Conservation (phyloP, 768 basidiomycete species). For the Mycena filopes region DNA sequence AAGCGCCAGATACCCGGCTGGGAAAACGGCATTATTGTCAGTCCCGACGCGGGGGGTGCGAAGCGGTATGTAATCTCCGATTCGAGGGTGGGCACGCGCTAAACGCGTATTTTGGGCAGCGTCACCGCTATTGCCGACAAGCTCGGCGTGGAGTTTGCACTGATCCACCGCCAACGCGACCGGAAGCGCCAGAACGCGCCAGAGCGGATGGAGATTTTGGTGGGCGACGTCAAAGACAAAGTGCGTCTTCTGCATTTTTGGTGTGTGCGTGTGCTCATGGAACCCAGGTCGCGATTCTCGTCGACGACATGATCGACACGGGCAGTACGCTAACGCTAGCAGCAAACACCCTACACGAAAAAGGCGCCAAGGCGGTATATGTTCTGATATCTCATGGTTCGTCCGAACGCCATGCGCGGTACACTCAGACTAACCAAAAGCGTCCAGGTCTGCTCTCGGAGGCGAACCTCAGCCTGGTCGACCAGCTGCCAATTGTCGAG, state of each 20-base stretch:
- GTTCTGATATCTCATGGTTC: slow-evolving; percentile 93
- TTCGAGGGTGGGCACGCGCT: slow-evolving; percentile 8
- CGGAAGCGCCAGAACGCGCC: slow-evolving; percentile 71
- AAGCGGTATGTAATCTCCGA: slow-evolving; percentile 76
- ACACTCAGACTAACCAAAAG: slow-evolving; percentile 40
- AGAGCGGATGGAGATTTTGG: slow-evolving; percentile 91
- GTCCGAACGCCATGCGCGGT: slow-evolving; percentile 20
- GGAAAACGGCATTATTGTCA: slow-evolving; percentile 90
- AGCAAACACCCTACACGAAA: slow-evolving; percentile 85
- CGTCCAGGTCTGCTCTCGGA: slow-evolving; percentile 81
- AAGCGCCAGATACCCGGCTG: slow-evolving; percentile 88
- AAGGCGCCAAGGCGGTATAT: slow-evolving; percentile 88
- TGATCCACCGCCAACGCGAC: slow-evolving; percentile 92
- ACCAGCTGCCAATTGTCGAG: slow-evolving; percentile 80
- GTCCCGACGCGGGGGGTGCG: slow-evolving; percentile 98
- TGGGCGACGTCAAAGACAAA: slow-evolving; percentile 94
- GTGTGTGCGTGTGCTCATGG: slow-evolving; percentile 18
- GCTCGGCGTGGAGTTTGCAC: slow-evolving; percentile 92
- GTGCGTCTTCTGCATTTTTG: slow-evolving; percentile 45
- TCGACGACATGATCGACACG: slow-evolving; percentile 99
- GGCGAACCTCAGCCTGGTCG: slow-evolving; percentile 72
- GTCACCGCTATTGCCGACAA: slow-evolving; percentile 96
- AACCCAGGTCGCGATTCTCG: slow-evolving; percentile 85
- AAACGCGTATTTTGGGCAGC: slow-evolving; percentile 52
- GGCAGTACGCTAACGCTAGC: slow-evolving; percentile 91